Base-by-base conservation (phyloP, 2,329 filamentous ascomycete genomes). In the Cadophora gregata region DNA sequence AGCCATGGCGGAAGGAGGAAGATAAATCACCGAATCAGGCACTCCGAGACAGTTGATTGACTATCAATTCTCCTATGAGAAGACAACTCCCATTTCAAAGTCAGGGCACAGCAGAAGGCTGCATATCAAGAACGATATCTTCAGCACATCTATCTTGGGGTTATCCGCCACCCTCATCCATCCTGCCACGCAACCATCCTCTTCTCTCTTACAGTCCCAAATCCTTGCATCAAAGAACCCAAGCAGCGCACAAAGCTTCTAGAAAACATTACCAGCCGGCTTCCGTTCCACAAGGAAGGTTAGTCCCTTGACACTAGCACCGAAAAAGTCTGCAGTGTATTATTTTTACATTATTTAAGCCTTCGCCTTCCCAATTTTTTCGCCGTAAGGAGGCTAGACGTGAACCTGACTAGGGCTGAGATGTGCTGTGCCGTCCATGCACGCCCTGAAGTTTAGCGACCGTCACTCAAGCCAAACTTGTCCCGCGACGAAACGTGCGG, bases 321-420 rank as follows among this genome's bases (percentile, higher is more conserved):
- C 9, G n/a, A 48, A 60, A 58, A 58, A 58, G 16, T n/a, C n/a
- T n/a, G n/a, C n/a, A n/a, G n/a, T 36, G 21, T 7, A 60, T 31
- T 60, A 60, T 60, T 60, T 60, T 60, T 60, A 60, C 36, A 60
- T 47, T 60, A 60, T 47, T 60, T 48, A 60, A 47, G 58, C 58
- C 38, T 47, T 60, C 42, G 58, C 25, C 27, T 48, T 60, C 21
- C 9, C 55, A 31, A 19, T 25, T 24, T 31, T n/a, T n/a, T n/a
- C n/a, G n/a, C n/a, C 36, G 19, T 12, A 38, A 58, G 12, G 12
- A 19, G 1, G 21, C 33, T 36, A 58, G 53, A 14, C n/a, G 14
- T 58, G n/a, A 25, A 38, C 33, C 21, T 58, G 55, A 38, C 55
- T 58, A 58, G 55, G 31, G 33, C 31, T 25, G 55, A 38, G 33